phyloP scores from a whole-genome alignment of 176 grass and related monocot genomes.

The Phoenix roebelenii region DNA sequence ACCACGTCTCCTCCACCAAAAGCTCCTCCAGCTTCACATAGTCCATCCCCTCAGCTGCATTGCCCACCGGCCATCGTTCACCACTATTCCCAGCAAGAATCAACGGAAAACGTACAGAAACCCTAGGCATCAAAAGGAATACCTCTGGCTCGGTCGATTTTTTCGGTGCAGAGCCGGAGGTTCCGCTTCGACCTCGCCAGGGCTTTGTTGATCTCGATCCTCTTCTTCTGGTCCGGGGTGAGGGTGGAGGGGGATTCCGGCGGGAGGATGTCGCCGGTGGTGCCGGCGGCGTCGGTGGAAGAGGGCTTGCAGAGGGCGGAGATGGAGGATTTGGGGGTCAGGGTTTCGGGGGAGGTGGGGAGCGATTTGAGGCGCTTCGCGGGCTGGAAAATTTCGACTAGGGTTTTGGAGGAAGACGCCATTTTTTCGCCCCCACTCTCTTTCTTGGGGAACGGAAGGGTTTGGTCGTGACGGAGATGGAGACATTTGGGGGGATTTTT shows the following conservation, averaged over 20 bases:
- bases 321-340: slow-evolving; percentile 22
- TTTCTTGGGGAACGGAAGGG: no score
- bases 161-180: slow-evolving; percentile 39
- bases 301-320: slow-evolving; percentile 12
- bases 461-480: no score
- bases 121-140: slow-evolving; percentile 11
- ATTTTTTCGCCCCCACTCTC: slow-evolving; percentile 23
- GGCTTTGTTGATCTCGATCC: slow-evolving; percentile 70
- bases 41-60: slow-evolving; percentile 23
- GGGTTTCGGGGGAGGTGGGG: slow-evolving; percentile 6
- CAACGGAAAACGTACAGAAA: slow-evolving; percentile 3
- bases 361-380: slow-evolving; percentile 57
- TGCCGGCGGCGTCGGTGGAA: neutral
- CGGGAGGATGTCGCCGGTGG: neutral
- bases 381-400: slow-evolving; percentile 50
- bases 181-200: slow-evolving; percentile 52
- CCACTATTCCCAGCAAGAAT: neutral
- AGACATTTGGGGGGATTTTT: no score
- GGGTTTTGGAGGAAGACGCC: slow-evolving; percentile 52
- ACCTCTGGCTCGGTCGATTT: slow-evolving; percentile 70
- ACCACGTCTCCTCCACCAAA: slow-evolving; percentile 75
- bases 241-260: slow-evolving; percentile 14
- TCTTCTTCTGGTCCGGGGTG: slow-evolving; percentile 47
- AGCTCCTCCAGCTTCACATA: slow-evolving; percentile 78
- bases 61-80: neutral